phyloP scores from a whole-genome alignment of 2,329 filamentous ascomycete genomes.

The Phialemoniopsis sp. region DNA sequence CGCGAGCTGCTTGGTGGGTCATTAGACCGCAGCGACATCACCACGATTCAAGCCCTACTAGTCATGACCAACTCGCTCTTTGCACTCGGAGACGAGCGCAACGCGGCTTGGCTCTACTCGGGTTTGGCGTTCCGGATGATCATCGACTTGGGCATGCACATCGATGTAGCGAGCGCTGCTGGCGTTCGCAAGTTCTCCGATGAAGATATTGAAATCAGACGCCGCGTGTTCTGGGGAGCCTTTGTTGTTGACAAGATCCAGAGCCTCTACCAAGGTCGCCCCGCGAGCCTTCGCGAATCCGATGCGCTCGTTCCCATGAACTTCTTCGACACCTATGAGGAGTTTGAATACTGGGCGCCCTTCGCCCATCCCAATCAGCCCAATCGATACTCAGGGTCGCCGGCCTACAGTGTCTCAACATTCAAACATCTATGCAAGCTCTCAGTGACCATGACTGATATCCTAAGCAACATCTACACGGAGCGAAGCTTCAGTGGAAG shows the following conservation, averaged over 20 bases:
- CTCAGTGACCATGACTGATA: slow-evolving; percentile 7
- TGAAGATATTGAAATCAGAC: slow-evolving; percentile 24
- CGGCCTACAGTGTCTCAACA: slow-evolving; percentile 7
- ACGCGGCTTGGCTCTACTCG: slow-evolving; percentile 42
- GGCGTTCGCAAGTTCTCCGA: not conserved
- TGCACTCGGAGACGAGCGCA: slow-evolving; percentile 40
- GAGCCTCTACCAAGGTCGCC: slow-evolving; percentile 49
- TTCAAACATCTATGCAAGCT: slow-evolving; percentile 9
- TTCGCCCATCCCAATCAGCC: slow-evolving; percentile 21
- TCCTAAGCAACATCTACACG: slow-evolving; percentile 7
- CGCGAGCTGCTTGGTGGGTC: slow-evolving; percentile 38
- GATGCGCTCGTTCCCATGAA: slow-evolving; percentile 40
- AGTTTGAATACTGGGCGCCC: slow-evolving; percentile 39
- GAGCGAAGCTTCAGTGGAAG: slow-evolving; percentile 4
- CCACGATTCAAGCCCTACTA: slow-evolving; percentile 49
- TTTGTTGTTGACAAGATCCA: slow-evolving; percentile 38
- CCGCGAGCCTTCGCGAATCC: slow-evolving; percentile 38
- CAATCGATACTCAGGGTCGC: not conserved
- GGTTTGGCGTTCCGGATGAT: slow-evolving; percentile 17
- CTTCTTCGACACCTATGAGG: slow-evolving; percentile 46
- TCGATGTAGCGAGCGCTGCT: slow-evolving; percentile 13
- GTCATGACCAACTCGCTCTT: slow-evolving; percentile 48
- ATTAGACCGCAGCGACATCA: slow-evolving; percentile 44
- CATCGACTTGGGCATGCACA: slow-evolving; percentile 12
- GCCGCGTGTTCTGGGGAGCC: slow-evolving; percentile 12